Evolutionary conservation across 176 grass and related monocot genomes (phyloP).

Genomic region (Oryza australiensis): DNA sequence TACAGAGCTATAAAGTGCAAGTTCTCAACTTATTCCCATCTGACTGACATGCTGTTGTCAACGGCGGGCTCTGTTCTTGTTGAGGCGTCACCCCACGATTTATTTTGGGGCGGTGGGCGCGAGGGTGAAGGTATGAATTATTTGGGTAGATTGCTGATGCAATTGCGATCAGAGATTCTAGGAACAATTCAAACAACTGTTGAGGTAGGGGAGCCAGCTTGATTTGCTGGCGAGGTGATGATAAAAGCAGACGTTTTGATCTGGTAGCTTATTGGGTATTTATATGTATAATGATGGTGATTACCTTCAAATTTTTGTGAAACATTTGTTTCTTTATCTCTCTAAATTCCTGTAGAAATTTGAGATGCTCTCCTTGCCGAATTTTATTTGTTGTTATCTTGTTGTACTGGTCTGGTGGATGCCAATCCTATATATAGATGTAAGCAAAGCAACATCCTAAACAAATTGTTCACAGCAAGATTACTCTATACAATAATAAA

Average conservation of each 20-base stretch:
- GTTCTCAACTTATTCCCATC: constrained; percentile 63
- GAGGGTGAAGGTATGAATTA: constrained; percentile 94
- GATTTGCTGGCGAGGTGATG: background rate
- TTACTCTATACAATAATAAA: too few species aligned
- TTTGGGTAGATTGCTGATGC: constrained; percentile 84
- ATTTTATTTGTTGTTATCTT: too few species aligned
- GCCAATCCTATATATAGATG: too few species aligned
- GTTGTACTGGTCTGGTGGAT: too few species aligned
- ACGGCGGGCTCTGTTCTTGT: constrained; percentile 92
- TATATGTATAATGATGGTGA: background rate
- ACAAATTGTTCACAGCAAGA: too few species aligned
- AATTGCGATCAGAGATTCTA: constrained; percentile 67
- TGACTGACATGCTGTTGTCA: constrained; percentile 72
- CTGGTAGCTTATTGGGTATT: background rate
- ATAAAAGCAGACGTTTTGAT: background rate
- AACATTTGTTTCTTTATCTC: background rate
- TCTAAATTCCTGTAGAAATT: background rate
- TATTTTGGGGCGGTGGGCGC: constrained; percentile 88
- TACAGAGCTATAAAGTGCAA: constrained; percentile 80
- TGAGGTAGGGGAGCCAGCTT: constrained; percentile 2
- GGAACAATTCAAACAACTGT: background rate
- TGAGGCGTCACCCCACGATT: constrained; percentile 84
- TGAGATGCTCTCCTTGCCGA: background rate
- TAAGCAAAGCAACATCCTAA: too few species aligned
- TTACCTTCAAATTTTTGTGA: background rate